Evolutionary conservation across 1,284 basidiomycete species (phyloP).

Genomic region (Naganishia sp.): DNA sequence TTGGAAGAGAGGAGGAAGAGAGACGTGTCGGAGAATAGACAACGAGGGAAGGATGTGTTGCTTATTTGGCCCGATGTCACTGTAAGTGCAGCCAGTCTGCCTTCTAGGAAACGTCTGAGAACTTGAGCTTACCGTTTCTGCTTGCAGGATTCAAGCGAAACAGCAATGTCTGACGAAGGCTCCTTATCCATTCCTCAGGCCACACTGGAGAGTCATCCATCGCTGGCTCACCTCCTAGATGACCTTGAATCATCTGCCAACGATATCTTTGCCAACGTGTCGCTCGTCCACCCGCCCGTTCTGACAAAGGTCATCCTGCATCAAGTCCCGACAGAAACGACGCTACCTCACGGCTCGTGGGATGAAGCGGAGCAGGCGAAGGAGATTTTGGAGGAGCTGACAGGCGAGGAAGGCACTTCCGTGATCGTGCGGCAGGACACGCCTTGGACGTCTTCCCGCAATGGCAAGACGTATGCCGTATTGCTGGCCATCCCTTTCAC

Average conservation of each 20-base stretch:
- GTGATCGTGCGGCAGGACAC: conserved; percentile 20
- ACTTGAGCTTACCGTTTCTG: not conserved
- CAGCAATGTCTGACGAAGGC: conserved; percentile 3
- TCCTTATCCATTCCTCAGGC: conserved; percentile 7
- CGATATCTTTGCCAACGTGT: conserved; percentile 4
- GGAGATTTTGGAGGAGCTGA: conserved; percentile 7
- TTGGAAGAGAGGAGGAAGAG: not conserved
- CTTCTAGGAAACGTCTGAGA: too few relatives aligned
- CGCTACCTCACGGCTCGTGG: not conserved
- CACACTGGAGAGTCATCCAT: conserved; percentile 10
- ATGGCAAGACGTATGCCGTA: conserved; percentile 7
- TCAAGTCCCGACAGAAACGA: not conserved
- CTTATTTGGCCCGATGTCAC: conserved; percentile 9
- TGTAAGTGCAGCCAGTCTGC: not conserved
- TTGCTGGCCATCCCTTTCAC: conserved; percentile 20
- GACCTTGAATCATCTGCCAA: not conserved
- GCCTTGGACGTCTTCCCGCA: conserved; percentile 1
- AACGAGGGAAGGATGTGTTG: conserved; percentile 15
- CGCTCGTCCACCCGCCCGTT: conserved; percentile 21
- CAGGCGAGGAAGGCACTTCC: not conserved
- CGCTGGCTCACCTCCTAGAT: conserved; percentile 12
- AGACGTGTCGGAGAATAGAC: not conserved
- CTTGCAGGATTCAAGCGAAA: not conserved
- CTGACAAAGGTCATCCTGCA: conserved; percentile 21
- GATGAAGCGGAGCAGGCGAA: conserved; percentile 4